Base-by-base conservation (phyloP, 495 filamentous ascomycete genomes). In the Penicillium canescens region DNA sequence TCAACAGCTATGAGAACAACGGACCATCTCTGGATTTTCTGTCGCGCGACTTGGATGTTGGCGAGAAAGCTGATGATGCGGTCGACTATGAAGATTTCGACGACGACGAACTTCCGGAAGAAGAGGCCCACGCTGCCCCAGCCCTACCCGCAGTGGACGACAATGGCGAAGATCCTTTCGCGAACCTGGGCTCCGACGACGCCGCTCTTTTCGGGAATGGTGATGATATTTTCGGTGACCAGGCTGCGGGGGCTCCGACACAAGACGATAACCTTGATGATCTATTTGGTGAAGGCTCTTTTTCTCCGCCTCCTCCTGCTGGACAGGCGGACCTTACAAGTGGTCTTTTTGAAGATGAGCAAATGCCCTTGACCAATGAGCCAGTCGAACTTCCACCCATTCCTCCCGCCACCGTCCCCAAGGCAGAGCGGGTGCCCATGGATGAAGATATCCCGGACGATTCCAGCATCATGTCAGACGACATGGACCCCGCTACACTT, bases 81-180 rank as follows among this genome's bases (percentile, higher is more conserved):
- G 66, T 87, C 14, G 94, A 99, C 70, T 99, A 85, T 59, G 92
- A 90, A 65, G 92, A 96, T 67, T 87, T 96, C 38, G 79, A 80
- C 28, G 86, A 89, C 54, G 83, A 88, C 62, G 86, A 89, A 54
- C 72, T 89, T 31, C 80, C 85, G 6, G 85, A 88, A 7, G 86
- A 89, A 56, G 84, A 86, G 49, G 81, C 80, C 38, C 67, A 57
- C 7, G 16, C 65, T 20, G 51, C 35, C 2, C 34, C 44, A 18
- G 36, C 43, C 10, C 45, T 48, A 7, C 56, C 49, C 33, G 28
- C 59, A 8, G 42, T 43, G 6, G 54, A 68, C 11, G 57, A 60
- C 21, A 40, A 52, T 6, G 50, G 35, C 34, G 51, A 67, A 38
- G 59, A 57, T 16, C 58, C 52, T 16, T 66, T 72, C 33, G 59